Evolutionary conservation across 768 basidiomycete species (phyloP), one percentile per base, ranked within the genome.

Genomic region (Suillus ampliporus): DNA sequence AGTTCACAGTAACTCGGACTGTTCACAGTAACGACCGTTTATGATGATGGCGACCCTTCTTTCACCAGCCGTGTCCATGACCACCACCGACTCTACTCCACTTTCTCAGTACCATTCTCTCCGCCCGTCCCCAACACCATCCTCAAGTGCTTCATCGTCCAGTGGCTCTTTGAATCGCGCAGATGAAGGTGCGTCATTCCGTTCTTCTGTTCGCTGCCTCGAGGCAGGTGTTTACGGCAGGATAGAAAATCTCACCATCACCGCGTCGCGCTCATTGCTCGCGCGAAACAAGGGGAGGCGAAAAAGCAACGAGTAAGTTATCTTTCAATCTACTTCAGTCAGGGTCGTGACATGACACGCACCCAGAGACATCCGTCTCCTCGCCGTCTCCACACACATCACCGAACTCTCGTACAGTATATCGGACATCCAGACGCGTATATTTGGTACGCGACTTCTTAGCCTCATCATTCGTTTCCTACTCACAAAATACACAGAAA

Each of bases 391-490:
- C 37, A 91, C 92, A 0, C 91, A 90, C 71, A 92, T 95, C 69
- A 94, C 93, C 14, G 93, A 95, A 72, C 83, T 94, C 48, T 91
- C 90, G 5, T 95, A 92, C 72, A 86, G 86, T 66, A 89, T 95
- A 63, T 94, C 92, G 19, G 93, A 95, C 75, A 92, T 95, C 37
- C 92, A 95, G 76, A 92, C 93, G 56, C 89, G 93, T 69, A 94
- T 95, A 74, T 95, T 95, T 69, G 93, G 92, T 93, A 73, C 61
- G 74, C 71, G 23, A 5, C 43, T 60, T 61, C 38, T 19, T 28
- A 19, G 23, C 11, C 38, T 26, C 37, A 19, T 44, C 3, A 44
- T 40, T 17, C 23, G 11, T 56, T 56, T 40, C 54, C 15, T 28
- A 11, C 54, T 13, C 23, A 21, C 43, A 34, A 34, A 34, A 31